Evolutionary conservation across 2,329 filamentous ascomycete genomes (phyloP).

Genomic region (Monilinia polystroma): DNA sequence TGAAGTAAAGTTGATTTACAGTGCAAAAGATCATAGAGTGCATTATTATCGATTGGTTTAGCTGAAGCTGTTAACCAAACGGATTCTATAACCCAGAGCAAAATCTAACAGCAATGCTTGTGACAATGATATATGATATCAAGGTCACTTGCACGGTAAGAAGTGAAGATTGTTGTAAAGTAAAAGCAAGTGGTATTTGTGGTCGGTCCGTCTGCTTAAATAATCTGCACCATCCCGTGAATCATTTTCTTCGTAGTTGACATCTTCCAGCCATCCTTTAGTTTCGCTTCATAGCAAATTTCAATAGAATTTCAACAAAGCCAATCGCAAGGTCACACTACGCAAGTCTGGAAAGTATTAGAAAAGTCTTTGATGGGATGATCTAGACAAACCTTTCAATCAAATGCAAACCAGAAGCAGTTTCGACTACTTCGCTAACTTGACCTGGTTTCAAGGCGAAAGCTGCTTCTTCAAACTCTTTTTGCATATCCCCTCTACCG

Average conservation of each 20-base stretch:
- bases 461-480: conserved; percentile 94
- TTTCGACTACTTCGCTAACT: conserved; percentile 84
- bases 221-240: neutral
- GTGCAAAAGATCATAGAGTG: no score
- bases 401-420: conserved; percentile 89
- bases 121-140: no score
- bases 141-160: neutral
- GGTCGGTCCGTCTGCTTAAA: neutral
- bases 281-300: neutral
- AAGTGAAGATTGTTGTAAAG: neutral
- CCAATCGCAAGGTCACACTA: neutral
- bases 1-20: no score
- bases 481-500: conserved; percentile 93
- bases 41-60: no score
- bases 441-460: conserved; percentile 87
- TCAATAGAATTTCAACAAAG: neutral
- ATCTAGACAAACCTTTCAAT: conserved; percentile 72
- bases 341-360: conserved; percentile 19
- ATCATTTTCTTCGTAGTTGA: neutral
- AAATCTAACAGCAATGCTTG: no score
- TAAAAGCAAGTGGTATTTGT: neutral
- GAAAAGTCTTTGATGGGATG: neutral
- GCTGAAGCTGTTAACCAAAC: no score
- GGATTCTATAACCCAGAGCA: no score
- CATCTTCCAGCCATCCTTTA: neutral